These are phyloP conservation scores for Coemansia sp. DNA, from an alignment of 192 early-diverging fungal species.

Conservation along the genomic window DNA sequence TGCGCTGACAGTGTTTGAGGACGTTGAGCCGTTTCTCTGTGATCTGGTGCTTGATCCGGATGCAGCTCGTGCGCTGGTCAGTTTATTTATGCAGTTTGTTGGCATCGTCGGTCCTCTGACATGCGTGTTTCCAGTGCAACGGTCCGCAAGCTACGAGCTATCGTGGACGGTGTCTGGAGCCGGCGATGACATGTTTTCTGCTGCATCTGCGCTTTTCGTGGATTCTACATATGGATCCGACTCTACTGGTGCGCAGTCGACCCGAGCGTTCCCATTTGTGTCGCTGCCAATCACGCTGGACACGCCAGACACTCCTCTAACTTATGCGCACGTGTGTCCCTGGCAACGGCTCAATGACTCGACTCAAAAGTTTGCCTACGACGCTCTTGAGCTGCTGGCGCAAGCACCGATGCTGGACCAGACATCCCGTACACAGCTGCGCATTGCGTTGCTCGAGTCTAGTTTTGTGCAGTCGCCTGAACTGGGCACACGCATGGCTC, in stretches of 20 bases:
- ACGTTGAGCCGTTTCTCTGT: conserved; percentile 32
- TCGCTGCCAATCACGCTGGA: conserved; percentile 27
- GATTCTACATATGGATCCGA: not conserved
- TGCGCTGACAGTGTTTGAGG: conserved; percentile 34
- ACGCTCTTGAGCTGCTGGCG: conserved; percentile 9
- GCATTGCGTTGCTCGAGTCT: conserved; percentile 23
- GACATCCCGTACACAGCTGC: not conserved
- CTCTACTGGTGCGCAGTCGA: not conserved
- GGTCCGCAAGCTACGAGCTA: not conserved
- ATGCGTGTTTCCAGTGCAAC: conserved; percentile 11
- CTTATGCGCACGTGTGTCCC: conserved; percentile 18
- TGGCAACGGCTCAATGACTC: conserved; percentile 10
- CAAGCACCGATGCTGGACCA: not conserved
- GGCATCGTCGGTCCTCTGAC: conserved; percentile 33
- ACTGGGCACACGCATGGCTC: not conserved
- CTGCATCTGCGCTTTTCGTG: not conserved
- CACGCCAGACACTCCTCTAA: conserved; percentile 25
- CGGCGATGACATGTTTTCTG: conserved; percentile 1
- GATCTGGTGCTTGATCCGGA: conserved; percentile 17
- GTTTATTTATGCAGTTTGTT: conserved; percentile 27
- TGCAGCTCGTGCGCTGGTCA: conserved; percentile 15
- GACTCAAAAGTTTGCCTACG: not conserved
- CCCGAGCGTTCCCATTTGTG: conserved; percentile 17
- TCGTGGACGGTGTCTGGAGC: conserved; percentile 19
- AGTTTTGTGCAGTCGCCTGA: conserved; percentile 18